A percentile compares a stretch with the other conserved stretches of the same genome.
phyloP scores from a whole-genome alignment of 2,329 filamentous ascomycete species.

The Aspergillus sp. region DNA sequence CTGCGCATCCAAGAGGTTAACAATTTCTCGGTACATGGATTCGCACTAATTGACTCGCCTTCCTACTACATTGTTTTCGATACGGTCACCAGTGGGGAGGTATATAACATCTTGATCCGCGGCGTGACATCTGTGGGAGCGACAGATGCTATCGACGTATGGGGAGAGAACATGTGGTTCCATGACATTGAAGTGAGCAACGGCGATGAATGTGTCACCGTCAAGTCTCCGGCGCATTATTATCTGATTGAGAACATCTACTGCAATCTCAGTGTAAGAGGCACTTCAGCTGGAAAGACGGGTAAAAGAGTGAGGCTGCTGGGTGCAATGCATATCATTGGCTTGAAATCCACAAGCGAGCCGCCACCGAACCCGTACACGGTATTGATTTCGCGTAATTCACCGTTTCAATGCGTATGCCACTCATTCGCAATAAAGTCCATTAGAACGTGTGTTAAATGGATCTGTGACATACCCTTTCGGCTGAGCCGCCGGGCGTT shows the following conservation, averaged over 20 bases:
- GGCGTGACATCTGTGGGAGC: constrained; percentile 52
- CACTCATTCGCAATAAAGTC: too few relatives aligned
- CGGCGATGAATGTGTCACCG: constrained; percentile 21
- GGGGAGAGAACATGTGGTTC: constrained; percentile 25
- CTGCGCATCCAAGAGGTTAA: constrained; percentile 49
- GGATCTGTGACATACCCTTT: too few relatives aligned
- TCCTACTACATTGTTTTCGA: constrained; percentile 54
- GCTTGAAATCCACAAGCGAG: too few relatives aligned
- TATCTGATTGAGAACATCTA: background rate
- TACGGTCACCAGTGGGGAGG: constrained; percentile 52
- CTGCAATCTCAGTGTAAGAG: background rate
- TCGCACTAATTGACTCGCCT: constrained; percentile 53
- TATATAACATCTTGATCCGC: constrained; percentile 58
- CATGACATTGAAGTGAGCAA: constrained; percentile 25
- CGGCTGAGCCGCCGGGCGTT: too few relatives aligned
- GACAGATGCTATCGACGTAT: constrained; percentile 37
- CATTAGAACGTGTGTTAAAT: too few relatives aligned
- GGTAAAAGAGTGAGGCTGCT: too few relatives aligned
- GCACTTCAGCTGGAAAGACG: too few relatives aligned
- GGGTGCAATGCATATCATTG: too few relatives aligned
- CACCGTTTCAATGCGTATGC: too few relatives aligned
- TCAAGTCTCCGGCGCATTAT: background rate
- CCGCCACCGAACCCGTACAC: too few relatives aligned
- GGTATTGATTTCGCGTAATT: too few relatives aligned
- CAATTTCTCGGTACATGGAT: constrained; percentile 53